These are phyloP conservation scores for Arabidopsis arenosa DNA, from an alignment of 345 rosid species.

Conservation along the genomic window DNA sequence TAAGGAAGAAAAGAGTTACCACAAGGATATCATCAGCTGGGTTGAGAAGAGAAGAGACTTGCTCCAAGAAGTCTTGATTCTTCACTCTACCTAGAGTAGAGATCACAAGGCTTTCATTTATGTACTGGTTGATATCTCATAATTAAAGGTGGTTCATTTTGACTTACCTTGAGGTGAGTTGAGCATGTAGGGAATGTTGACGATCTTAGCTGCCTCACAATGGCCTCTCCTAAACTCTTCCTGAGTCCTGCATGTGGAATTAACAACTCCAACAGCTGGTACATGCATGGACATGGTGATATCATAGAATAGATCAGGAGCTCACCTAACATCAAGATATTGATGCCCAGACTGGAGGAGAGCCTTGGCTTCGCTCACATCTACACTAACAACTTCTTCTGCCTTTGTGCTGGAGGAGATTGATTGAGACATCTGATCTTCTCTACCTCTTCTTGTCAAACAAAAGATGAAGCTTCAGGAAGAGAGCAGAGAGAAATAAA, in stretches of 20 bases:
- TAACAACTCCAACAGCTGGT: slow-evolving; percentile 2
- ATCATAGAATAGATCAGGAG: not conserved
- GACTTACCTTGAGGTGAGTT: slow-evolving; percentile 68
- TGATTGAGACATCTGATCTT: slow-evolving; percentile 20
- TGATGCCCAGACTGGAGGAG: slow-evolving; percentile 59
- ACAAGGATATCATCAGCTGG: slow-evolving; percentile 46
- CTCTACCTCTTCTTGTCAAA: slow-evolving; percentile 15
- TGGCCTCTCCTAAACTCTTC: slow-evolving; percentile 80
- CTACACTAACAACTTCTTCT: slow-evolving; percentile 66
- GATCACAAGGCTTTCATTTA: not conserved
- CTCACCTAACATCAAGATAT: slow-evolving; percentile 78
- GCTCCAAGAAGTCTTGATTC: slow-evolving; percentile 44
- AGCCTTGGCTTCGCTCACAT: slow-evolving; percentile 60
- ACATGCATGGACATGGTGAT: not conserved
- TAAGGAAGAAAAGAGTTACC: slow-evolving; percentile 29
- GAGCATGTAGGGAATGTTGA: slow-evolving; percentile 81
- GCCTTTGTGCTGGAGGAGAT: slow-evolving; percentile 46
- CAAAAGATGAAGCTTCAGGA: slow-evolving; percentile 10
- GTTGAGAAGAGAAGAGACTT: slow-evolving; percentile 38
- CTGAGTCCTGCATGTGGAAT: slow-evolving; percentile 55
- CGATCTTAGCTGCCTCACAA: slow-evolving; percentile 56
- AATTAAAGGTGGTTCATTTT: not conserved
- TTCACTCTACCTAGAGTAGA: slow-evolving; percentile 46
- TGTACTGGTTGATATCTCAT: not conserved
- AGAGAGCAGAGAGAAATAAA: slow-evolving; percentile 19